Evolutionary conservation across 2,329 filamentous ascomycete species (phyloP).

Genomic region (Chaetomiaceae sp.): DNA sequence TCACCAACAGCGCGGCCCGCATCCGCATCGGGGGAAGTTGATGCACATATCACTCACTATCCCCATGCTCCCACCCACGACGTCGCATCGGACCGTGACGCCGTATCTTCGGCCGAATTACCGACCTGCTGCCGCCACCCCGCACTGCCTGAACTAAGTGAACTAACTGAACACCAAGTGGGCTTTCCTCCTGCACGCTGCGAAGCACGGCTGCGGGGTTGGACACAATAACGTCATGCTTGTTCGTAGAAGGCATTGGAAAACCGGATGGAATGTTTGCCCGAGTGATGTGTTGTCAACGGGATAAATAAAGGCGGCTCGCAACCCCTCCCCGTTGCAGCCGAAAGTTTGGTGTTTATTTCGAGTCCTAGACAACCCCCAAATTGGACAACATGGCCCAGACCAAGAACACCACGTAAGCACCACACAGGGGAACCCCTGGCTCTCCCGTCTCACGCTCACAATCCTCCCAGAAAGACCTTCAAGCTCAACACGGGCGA

Average conservation of each 20-base stretch:
- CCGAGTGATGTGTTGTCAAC: no score
- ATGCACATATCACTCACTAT: neutral
- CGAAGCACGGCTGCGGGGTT: neutral
- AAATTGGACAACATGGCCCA: constrained; percentile 13
- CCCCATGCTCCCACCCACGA: neutral
- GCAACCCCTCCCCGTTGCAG: neutral
- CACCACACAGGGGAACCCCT: neutral
- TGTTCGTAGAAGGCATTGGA: constrained; percentile 9
- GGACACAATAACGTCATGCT: constrained; percentile 7
- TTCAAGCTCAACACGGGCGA: constrained; percentile 71
- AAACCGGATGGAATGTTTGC: neutral
- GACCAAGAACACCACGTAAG: constrained; percentile 20
- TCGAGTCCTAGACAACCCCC: no score
- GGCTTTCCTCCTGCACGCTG: neutral
- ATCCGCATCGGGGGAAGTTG: neutral
- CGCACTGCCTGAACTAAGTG: no score
- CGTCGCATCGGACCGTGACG: constrained; percentile 6
- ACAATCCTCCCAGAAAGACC: constrained; percentile 39
- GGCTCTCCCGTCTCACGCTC: neutral
- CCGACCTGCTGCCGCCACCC: constrained; percentile 3
- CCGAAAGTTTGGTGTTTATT: no score
- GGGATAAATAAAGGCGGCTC: constrained; percentile 3
- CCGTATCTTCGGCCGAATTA: neutral
- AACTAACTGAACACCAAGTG: neutral
- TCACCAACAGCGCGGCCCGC: neutral